These are phyloP conservation scores for Schizosaccharomyces cryophilus DNA, from an alignment of 805 yeast genomes.

Conservation along the genomic window DNA sequence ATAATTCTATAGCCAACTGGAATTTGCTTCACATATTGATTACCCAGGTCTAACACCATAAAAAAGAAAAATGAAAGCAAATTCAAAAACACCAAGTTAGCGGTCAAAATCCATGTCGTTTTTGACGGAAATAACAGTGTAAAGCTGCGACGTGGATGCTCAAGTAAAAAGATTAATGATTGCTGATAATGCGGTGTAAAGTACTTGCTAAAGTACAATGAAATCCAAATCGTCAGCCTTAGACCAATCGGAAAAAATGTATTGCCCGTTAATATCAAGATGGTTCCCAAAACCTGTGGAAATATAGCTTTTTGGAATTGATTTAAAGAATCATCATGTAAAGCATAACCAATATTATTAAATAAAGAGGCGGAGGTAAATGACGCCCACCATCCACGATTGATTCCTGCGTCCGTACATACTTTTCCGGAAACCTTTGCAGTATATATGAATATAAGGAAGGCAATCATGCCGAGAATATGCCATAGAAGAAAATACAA, in stretches of 20 bases:
- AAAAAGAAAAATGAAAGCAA: slow-evolving; percentile 58
- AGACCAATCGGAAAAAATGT: slow-evolving; percentile 78
- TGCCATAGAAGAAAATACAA: slow-evolving; percentile 58
- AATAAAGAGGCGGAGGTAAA: slow-evolving; percentile 61
- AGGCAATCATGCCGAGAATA: slow-evolving; percentile 26
- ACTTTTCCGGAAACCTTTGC: slow-evolving; percentile 20
- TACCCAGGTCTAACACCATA: slow-evolving; percentile 47
- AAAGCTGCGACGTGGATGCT: slow-evolving; percentile 93
- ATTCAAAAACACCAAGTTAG: slow-evolving; percentile 48
- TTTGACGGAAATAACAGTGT: slow-evolving; percentile 73
- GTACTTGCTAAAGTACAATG: slow-evolving; percentile 26
- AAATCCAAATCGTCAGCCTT: slow-evolving; percentile 21
- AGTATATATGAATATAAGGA: slow-evolving; percentile 27
- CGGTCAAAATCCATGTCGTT: slow-evolving; percentile 85
- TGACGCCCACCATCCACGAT: slow-evolving; percentile 83
- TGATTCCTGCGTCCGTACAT: slow-evolving; percentile 31
- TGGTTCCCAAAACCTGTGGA: slow-evolving; percentile 33
- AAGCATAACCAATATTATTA: slow-evolving; percentile 62
- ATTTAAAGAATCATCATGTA: slow-evolving; percentile 52
- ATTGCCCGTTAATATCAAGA: slow-evolving; percentile 72
- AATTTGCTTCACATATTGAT: slow-evolving; percentile 24
- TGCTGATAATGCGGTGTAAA: slow-evolving; percentile 25
- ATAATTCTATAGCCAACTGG: slow-evolving; percentile 46
- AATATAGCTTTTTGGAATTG: slow-evolving; percentile 37
- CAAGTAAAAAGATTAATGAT: slow-evolving; percentile 66